These are phyloP conservation scores for Serpula lacrymans DNA, from an alignment of 768 basidiomycete species.

Conservation along the genomic window DNA sequence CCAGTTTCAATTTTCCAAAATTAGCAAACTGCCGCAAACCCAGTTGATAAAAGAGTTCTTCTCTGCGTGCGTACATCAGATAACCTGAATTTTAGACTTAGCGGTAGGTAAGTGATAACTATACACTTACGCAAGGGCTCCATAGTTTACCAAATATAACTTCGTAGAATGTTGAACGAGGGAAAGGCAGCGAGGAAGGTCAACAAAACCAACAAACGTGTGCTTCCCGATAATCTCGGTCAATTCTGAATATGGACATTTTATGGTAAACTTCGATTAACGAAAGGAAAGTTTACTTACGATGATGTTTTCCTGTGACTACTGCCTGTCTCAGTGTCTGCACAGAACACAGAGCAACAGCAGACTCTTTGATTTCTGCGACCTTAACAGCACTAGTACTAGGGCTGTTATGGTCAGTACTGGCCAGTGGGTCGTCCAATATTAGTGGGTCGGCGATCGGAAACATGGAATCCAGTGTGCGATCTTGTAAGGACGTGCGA, in stretches of 20 bases:
- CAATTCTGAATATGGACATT: constrained; percentile 50
- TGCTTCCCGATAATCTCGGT: constrained; percentile 83
- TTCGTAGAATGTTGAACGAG: constrained; percentile 86
- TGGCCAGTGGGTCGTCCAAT: constrained; percentile 24
- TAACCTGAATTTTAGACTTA: neutral
- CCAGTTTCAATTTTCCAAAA: constrained; percentile 69
- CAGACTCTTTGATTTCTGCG: constrained; percentile 67
- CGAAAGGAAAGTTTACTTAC: constrained; percentile 39
- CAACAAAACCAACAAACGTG: constrained; percentile 90
- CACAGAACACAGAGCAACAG: constrained; percentile 76
- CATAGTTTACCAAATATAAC: constrained; percentile 87
- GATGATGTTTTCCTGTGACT: constrained; percentile 59
- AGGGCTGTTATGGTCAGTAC: constrained; percentile 10
- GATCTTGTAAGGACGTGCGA: constrained; percentile 79
- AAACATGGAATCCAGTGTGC: constrained; percentile 96
- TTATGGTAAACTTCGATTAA: neutral
- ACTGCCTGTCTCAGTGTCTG: constrained; percentile 57
- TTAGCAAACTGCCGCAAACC: constrained; percentile 89
- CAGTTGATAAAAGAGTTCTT: constrained; percentile 94
- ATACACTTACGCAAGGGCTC: constrained; percentile 68
- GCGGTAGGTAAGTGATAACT: neutral
- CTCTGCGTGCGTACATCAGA: constrained; percentile 41
- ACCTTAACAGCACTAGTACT: constrained; percentile 25
- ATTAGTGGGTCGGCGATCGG: constrained; percentile 58
- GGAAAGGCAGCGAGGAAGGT: constrained; percentile 67